Evolutionary conservation across 257 asterid genomes (phyloP).

Genomic region (Lithospermum erythrorhizon): DNA sequence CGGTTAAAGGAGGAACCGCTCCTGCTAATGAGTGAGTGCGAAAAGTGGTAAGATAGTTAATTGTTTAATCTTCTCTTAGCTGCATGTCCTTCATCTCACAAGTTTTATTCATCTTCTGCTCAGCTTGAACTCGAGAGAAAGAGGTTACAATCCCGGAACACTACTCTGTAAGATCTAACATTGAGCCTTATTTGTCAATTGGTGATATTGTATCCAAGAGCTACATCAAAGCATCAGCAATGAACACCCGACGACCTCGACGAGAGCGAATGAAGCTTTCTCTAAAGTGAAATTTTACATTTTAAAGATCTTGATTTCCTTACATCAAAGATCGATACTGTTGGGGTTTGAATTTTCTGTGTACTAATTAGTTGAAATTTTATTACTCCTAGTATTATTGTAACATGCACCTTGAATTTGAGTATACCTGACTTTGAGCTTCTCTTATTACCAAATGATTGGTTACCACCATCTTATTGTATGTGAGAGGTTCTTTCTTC

Average conservation of each 20-base stretch:
- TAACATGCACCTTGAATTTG: no score
- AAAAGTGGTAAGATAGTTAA: conserved; percentile 64
- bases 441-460: no score
- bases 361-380: not conserved
- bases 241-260: not conserved
- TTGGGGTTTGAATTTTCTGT: not conserved
- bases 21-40: conserved; percentile 95
- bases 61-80: not conserved
- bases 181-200: not conserved
- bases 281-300: not conserved
- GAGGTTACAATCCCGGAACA: conserved; percentile 28
- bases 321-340: not conserved
- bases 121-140: conserved; percentile 60
- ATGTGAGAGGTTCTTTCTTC: no score
- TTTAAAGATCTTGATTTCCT: not conserved
- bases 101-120: conserved; percentile 1
- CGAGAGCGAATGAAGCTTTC: not conserved
- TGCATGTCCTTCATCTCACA: not conserved
- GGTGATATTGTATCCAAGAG: not conserved
- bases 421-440: no score
- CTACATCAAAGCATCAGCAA: not conserved
- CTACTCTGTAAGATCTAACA: conserved; percentile 6
- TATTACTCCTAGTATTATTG: no score
- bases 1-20: conserved; percentile 82
- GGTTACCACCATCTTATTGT: no score